Base-by-base conservation (phyloP, 176 grass and related monocot species). In the Triticum dicoccoides region DNA sequence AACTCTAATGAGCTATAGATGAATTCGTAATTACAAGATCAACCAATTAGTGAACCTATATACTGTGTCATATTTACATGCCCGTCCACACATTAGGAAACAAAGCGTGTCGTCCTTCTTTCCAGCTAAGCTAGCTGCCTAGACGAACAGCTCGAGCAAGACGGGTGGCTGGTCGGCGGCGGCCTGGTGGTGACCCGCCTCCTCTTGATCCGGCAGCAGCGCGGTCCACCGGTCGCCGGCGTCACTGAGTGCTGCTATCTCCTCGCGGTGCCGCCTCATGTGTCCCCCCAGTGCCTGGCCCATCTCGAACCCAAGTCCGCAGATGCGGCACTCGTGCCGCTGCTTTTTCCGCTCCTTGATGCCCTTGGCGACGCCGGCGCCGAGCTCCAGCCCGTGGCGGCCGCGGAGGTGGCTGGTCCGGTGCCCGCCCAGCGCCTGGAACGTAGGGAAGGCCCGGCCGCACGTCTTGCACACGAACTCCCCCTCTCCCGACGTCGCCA, bases 371-470 rank as follows among this genome's bases (percentile, higher is more conserved):
- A 42, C 83, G n/a, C 64, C 77, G 89, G 86, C 89, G 41, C 83
- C 77, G 70, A 89, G 92, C 18, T 88, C 80, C 3, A 80, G 89
- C 3, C 81, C 89, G 59, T 65, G 75, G 12, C 80, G 81, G 5
- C 70, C 35, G 3, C 69, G 69, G 34, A 71, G 69, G 67, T 70
- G 67, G 67, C 67, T 70, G 34, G 92, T 94, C 5, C 86, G 83
- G 86, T 94, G 92, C 2, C 92, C 92, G 21, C 92, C 92, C 0
- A 94, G 84, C 68, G 92, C 92, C 82, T 94, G 92, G 78, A 94
- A 94, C 8, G 92, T 11, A 0, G 75, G 5, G 87, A 94, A 94
- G 10, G 89, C 88, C 0, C 92, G 86, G 39, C 7, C 8, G 83
- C 92, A 91, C 0, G 45, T 89, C 87, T 74, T 92, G 63, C 92